phyloP scores from a whole-genome alignment of 257 asterid species.

The Verbena officinalis region DNA sequence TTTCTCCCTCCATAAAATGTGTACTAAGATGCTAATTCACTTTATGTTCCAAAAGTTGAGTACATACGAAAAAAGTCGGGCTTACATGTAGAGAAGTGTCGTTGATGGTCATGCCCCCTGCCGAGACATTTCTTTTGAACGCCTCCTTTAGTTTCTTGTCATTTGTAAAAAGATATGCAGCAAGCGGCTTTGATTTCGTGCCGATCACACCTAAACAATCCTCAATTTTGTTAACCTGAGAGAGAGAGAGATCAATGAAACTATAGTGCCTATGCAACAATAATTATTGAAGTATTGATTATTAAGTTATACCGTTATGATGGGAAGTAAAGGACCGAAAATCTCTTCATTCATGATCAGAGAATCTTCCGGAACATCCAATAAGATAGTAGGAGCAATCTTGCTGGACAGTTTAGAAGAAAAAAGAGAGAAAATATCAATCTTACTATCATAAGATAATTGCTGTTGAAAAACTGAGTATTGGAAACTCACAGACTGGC shows the following conservation, averaged over 20 bases:
- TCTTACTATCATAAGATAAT: background rate
- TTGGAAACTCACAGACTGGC: constrained; percentile 60
- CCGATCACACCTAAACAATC: constrained; percentile 56
- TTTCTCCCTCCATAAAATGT: too few species aligned
- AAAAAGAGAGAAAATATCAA: background rate
- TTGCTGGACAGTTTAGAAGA: constrained; percentile 42
- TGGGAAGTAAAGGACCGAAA: constrained; percentile 92
- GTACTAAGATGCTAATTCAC: too few species aligned
- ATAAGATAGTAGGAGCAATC: constrained; percentile 77
- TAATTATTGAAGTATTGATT: too few species aligned
- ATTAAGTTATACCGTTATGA: constrained; percentile 57
- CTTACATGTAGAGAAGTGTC: constrained; percentile 73
- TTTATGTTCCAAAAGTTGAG: too few species aligned
- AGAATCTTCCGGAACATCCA: constrained; percentile 75
- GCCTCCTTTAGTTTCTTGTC: constrained; percentile 64
- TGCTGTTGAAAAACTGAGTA: background rate
- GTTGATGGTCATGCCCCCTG: constrained; percentile 74
- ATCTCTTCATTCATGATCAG: constrained; percentile 86
- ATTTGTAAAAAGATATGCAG: constrained; percentile 82
- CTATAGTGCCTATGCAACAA: background rate
- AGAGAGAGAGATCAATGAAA: constrained; percentile 10
- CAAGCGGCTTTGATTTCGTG: constrained; percentile 82
- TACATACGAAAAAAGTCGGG: background rate
- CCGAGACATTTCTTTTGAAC: constrained; percentile 57
- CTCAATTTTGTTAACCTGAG: constrained; percentile 66